Conservation (phyloP, 345 rosid species). For the Syzygium jambos region DNA sequence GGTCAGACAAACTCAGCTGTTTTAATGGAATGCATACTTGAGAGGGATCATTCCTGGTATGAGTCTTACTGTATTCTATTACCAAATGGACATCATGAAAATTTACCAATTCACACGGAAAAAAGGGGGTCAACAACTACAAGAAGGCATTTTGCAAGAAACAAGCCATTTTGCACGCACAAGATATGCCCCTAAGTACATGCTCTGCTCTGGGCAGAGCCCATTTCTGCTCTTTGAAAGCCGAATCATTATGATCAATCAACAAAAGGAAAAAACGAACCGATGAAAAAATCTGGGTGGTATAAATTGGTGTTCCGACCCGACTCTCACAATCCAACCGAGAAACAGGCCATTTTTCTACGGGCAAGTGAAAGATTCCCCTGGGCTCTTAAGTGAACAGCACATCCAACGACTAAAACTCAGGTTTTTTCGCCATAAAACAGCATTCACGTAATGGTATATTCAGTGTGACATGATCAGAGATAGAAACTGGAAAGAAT, state of each 20-base stretch:
- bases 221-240: not conserved
- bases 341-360: not conserved
- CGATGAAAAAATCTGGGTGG: not conserved
- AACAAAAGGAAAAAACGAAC: not conserved
- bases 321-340: not conserved
- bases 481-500: not conserved
- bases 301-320: not conserved
- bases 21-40: too few relatives aligned
- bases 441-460: accelerated
- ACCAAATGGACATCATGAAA: not conserved
- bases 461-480: not conserved
- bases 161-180: too few relatives aligned
- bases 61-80: too few relatives aligned
- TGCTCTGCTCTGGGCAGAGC: not conserved
- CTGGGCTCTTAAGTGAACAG: not conserved
- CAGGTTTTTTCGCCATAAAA: not conserved
- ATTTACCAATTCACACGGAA: not conserved
- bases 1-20: too few relatives aligned
- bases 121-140: too few relatives aligned
- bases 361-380: not conserved
- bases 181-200: not conserved
- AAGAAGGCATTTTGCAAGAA: too few relatives aligned
- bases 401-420: too few relatives aligned
- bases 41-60: too few relatives aligned
- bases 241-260: not conserved